A percentile compares a stretch with the other conserved stretches of the same genome.
phyloP scores from a whole-genome alignment of 2,329 filamentous ascomycete species.

The Exophiala bonariae region DNA sequence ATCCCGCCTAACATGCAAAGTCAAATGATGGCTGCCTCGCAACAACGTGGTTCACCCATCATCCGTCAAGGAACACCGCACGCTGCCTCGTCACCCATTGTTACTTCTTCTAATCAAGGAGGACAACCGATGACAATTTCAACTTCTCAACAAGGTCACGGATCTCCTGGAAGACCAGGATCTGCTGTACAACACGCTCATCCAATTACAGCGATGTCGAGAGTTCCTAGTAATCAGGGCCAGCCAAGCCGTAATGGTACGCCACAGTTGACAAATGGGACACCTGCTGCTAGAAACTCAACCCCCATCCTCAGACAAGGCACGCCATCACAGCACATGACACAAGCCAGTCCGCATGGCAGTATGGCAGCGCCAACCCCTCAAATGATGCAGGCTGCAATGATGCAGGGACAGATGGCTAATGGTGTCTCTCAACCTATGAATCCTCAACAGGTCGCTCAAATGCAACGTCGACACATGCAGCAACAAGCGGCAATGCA shows the following conservation, averaged over 20 bases:
- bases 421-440: conserved; percentile 37
- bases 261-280: conserved; percentile 48
- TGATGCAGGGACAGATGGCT: conserved; percentile 42
- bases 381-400: conserved; percentile 42
- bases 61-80: conserved; percentile 49
- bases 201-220: conserved; percentile 46
- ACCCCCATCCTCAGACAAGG: conserved; percentile 50
- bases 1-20: conserved; percentile 43
- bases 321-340: conserved; percentile 48
- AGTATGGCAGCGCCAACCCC: conserved; percentile 45
- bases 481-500: conserved; percentile 44
- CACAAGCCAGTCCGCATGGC: conserved; percentile 45
- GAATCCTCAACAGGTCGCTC: conserved; percentile 43
- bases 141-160: conserved; percentile 45
- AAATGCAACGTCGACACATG: conserved; percentile 42
- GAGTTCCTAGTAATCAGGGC: conserved; percentile 46
- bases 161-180: conserved; percentile 46
- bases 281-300: conserved; percentile 46
- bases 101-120: conserved; percentile 40
- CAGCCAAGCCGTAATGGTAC: conserved; percentile 47
- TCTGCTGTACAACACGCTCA: conserved; percentile 49
- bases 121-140: conserved; percentile 44
- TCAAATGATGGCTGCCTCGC: conserved; percentile 34
- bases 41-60: conserved; percentile 49
- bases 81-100: conserved; percentile 45